Conservation (phyloP, 108 stramenopile genomes). For the Fistulifera solaris region DNA sequence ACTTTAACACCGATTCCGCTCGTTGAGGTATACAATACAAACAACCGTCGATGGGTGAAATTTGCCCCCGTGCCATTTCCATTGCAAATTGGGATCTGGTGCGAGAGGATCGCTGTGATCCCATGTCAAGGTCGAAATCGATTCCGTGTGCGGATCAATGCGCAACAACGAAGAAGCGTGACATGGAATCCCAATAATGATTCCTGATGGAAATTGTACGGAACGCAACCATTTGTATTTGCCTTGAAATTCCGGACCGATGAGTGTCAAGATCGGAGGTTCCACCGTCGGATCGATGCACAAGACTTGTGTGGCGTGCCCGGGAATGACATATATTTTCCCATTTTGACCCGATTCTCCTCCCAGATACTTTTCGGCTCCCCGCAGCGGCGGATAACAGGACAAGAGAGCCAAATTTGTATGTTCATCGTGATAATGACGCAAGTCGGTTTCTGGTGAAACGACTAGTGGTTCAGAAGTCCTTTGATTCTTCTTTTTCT, state of each 20-base stretch:
- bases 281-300: constrained; percentile 52
- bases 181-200: constrained; percentile 81
- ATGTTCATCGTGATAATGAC: no score
- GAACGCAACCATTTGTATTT: constrained; percentile 88
- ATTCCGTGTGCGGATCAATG: constrained; percentile 59
- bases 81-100: constrained; percentile 16
- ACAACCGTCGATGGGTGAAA: constrained; percentile 56
- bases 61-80: constrained; percentile 86
- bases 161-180: constrained; percentile 62
- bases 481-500: constrained; percentile 1
- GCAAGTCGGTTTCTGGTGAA: no score
- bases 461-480: no score
- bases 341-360: constrained; percentile 62
- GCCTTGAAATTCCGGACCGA: constrained; percentile 56
- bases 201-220: constrained; percentile 27
- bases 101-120: constrained; percentile 46
- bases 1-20: constrained; percentile 54
- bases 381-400: no score
- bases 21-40: constrained; percentile 83
- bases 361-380: constrained; percentile 53
- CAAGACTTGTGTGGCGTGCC: constrained; percentile 50
- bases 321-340: constrained; percentile 80
- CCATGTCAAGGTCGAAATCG: constrained; percentile 37
- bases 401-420: no score
- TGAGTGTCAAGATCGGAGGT: constrained; percentile 22